A percentile compares a stretch with the other conserved stretches of the same genome.
These are phyloP conservation scores for Strigomonas culicis DNA, from an alignment of 208 protist genomes.

Conservation along the genomic window DNA sequence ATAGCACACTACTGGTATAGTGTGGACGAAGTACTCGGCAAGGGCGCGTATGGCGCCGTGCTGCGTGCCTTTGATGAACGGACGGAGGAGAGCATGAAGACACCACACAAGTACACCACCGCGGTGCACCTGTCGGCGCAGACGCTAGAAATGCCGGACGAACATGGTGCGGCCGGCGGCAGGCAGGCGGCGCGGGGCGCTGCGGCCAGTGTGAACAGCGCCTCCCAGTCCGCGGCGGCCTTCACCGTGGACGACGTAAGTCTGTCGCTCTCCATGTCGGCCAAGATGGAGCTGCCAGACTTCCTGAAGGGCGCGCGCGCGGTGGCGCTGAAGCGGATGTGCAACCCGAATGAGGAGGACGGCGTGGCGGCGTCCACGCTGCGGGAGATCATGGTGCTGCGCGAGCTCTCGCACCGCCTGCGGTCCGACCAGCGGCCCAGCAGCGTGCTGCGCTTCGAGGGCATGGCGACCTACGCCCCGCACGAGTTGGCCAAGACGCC, in stretches of 20 bases:
- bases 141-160: too few species aligned
- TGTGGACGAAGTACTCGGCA: constrained; percentile 92
- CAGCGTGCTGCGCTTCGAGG: constrained; percentile 9
- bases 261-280: not conserved
- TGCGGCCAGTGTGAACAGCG: too few species aligned
- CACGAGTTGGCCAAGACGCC: constrained; percentile 9
- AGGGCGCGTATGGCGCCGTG: constrained; percentile 96
- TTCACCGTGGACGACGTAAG: not conserved
- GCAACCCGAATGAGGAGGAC: constrained; percentile 62
- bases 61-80: constrained; percentile 71
- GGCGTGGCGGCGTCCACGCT: constrained; percentile 85
- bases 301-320: constrained; percentile 34
- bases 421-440: constrained; percentile 11
- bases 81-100: not conserved
- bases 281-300: constrained; percentile 23
- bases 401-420: constrained; percentile 69
- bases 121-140: too few species aligned
- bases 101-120: too few species aligned
- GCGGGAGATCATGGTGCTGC: constrained; percentile 88
- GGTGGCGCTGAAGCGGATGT: constrained; percentile 83
- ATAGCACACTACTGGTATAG: constrained; percentile 34
- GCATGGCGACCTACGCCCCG: constrained; percentile 13
- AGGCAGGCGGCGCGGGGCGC: too few species aligned
- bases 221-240: not conserved
- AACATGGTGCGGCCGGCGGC: too few species aligned